Conservation (phyloP, 2,329 filamentous ascomycete genomes). For the Alternaria burnsii region DNA sequence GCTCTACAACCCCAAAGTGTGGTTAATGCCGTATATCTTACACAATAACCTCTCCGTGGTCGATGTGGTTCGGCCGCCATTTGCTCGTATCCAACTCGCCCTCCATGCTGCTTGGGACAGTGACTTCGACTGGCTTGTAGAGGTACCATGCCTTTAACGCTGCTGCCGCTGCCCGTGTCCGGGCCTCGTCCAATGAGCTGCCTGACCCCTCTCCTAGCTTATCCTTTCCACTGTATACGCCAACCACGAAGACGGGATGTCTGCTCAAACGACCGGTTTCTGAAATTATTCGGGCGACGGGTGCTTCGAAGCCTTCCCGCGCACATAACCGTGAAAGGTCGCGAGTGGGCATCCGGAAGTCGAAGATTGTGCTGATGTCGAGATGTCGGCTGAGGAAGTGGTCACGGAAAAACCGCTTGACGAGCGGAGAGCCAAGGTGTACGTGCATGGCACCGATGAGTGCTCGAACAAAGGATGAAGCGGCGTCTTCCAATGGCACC, state of each 20-base stretch:
- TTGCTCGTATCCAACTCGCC: constrained; percentile 45
- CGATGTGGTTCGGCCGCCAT: constrained; percentile 66
- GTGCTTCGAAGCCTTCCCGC: constrained; percentile 86
- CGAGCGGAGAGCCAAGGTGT: constrained; percentile 79
- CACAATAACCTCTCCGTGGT: constrained; percentile 65
- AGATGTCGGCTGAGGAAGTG: constrained; percentile 85
- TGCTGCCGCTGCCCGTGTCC: constrained; percentile 80
- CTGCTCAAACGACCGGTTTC: constrained; percentile 88
- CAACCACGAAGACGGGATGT: constrained; percentile 91
- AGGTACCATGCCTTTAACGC: constrained; percentile 95
- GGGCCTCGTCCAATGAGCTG: constrained; percentile 77
- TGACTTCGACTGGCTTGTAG: constrained; percentile 75
- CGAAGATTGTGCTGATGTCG: constrained; percentile 79
- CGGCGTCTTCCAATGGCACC: constrained; percentile 65
- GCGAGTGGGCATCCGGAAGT: constrained; percentile 82
- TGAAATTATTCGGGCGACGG: constrained; percentile 84
- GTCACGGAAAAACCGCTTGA: constrained; percentile 81
- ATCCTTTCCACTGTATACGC: constrained; percentile 89
- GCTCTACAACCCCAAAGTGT: constrained; percentile 30
- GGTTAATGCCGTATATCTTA: constrained; percentile 33
- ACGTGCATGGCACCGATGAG: constrained; percentile 86
- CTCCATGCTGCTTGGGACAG: constrained; percentile 61
- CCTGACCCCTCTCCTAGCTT: constrained; percentile 92
- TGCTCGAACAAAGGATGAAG: constrained; percentile 81
- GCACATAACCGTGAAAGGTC: constrained; percentile 86